Conservation (phyloP, 2,329 filamentous ascomycete genomes). For the Fusarium verticillioides region DNA sequence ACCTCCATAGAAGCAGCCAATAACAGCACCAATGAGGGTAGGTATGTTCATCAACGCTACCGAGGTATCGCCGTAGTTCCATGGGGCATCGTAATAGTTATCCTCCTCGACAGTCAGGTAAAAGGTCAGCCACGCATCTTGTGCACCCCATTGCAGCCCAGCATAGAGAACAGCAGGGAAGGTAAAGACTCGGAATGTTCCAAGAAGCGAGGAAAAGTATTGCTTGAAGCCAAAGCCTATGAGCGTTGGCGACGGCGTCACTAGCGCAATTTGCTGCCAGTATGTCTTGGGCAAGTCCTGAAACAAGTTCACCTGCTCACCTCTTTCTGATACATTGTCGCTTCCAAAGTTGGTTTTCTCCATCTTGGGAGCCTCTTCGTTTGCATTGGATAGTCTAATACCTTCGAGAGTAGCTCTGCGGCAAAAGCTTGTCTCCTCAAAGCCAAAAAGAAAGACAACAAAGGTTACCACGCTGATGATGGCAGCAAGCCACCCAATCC, state of each 20-base stretch:
- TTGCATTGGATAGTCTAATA: too few species aligned
- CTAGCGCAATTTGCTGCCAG: not conserved
- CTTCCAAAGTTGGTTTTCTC: not conserved
- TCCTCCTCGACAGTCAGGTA: not conserved
- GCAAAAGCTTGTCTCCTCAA: not conserved
- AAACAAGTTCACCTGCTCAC: not conserved
- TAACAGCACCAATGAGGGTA: not conserved
- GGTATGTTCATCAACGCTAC: not conserved
- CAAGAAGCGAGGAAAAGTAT: not conserved
- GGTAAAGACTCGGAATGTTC: not conserved
- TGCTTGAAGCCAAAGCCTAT: not conserved
- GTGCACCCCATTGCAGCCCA: not conserved
- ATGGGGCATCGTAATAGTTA: not conserved
- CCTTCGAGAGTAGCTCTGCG: not conserved
- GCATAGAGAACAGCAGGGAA: not conserved
- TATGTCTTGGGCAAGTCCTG: not conserved
- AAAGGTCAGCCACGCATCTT: not conserved
- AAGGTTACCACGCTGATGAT: not conserved
- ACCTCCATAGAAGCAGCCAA: not conserved
- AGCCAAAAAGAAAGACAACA: not conserved
- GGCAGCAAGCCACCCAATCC: not conserved
- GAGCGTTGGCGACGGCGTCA: not conserved
- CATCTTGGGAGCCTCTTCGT: not conserved
- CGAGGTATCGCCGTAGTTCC: not conserved
- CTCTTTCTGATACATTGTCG: not conserved